phyloP scores from a whole-genome alignment of 805 yeast genomes.

The Kodamaea laetipori region DNA sequence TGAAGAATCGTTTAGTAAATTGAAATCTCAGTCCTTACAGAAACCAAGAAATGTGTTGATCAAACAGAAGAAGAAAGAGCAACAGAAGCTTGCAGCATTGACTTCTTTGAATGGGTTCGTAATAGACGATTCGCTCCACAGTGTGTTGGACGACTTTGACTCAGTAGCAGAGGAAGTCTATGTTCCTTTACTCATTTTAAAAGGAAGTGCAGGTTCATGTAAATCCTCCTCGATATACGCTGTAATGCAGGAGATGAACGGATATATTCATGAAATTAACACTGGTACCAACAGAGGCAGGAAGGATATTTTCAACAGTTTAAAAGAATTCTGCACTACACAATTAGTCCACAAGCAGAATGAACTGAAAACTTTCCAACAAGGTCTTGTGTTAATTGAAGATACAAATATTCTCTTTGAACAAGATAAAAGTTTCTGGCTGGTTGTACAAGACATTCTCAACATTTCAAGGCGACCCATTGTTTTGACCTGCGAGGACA shows the following conservation, averaged over 20 bases:
- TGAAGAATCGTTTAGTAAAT: conserved; percentile 35
- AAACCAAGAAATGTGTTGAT: conserved; percentile 34
- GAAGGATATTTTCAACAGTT: conserved; percentile 62
- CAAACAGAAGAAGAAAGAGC: conserved; percentile 26
- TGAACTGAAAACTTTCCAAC: conserved; percentile 39
- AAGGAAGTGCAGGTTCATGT: conserved; percentile 76
- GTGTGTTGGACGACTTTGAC: conserved; percentile 21
- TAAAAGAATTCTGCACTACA: conserved; percentile 82
- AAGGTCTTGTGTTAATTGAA: conserved; percentile 76
- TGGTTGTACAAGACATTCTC: conserved; percentile 61
- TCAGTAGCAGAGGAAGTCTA: conserved; percentile 41
- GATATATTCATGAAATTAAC: conserved; percentile 81
- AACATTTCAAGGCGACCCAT: conserved; percentile 68
- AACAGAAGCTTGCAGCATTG: conserved; percentile 15
- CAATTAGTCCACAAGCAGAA: conserved; percentile 64
- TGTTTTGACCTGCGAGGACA: conserved; percentile 61
- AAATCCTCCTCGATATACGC: conserved; percentile 77
- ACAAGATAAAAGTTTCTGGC: conserved; percentile 82
- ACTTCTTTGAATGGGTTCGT: conserved; percentile 39
- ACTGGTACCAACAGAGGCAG: conserved; percentile 72
- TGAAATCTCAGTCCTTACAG: conserved; percentile 32
- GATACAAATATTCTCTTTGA: conserved; percentile 83
- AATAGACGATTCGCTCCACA: conserved; percentile 34
- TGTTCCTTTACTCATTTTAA: conserved; percentile 64
- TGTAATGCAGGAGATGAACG: conserved; percentile 58